These are phyloP conservation scores for Kuraishia ogatae DNA, from an alignment of 805 yeast genomes.

Conservation along the genomic window DNA sequence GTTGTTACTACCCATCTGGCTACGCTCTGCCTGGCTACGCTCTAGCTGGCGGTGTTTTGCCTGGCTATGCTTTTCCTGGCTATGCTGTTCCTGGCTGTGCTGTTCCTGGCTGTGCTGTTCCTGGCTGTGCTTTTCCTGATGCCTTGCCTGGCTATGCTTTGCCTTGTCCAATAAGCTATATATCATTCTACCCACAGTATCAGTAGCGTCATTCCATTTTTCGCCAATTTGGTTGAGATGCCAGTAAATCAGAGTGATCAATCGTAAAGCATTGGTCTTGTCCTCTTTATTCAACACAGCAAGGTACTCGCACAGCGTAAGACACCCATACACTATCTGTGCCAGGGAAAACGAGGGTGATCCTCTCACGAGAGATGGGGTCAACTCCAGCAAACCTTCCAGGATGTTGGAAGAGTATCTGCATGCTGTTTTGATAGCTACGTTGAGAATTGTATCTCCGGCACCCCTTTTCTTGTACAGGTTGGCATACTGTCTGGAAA, in stretches of 20 bases:
- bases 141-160: slow-evolving; percentile 5
- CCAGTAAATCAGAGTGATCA: slow-evolving; percentile 50
- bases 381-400: slow-evolving; percentile 32
- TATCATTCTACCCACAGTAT: slow-evolving; percentile 48
- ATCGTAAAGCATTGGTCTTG: slow-evolving; percentile 30
- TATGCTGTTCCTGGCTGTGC: background rate
- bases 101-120: background rate
- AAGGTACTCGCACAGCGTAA: slow-evolving; percentile 41
- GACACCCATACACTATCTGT: slow-evolving; percentile 46
- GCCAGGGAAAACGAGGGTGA: slow-evolving; percentile 44
- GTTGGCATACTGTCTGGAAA: slow-evolving; percentile 26
- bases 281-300: slow-evolving; percentile 29
- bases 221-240: slow-evolving; percentile 49
- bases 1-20: no score
- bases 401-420: slow-evolving; percentile 33
- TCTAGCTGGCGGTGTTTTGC: no score
- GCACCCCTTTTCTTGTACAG: background rate
- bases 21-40: no score
- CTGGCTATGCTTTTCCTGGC: no score
- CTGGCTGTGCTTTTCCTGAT: background rate
- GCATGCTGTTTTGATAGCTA: slow-evolving; percentile 29
- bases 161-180: slow-evolving; percentile 40
- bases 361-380: slow-evolving; percentile 40
- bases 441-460: slow-evolving; percentile 1
- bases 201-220: slow-evolving; percentile 48